A percentile compares a stretch with the other conserved stretches of the same genome.
Evolutionary conservation across 1,284 basidiomycete species (phyloP).

Genomic region (Tremellales sp.): DNA sequence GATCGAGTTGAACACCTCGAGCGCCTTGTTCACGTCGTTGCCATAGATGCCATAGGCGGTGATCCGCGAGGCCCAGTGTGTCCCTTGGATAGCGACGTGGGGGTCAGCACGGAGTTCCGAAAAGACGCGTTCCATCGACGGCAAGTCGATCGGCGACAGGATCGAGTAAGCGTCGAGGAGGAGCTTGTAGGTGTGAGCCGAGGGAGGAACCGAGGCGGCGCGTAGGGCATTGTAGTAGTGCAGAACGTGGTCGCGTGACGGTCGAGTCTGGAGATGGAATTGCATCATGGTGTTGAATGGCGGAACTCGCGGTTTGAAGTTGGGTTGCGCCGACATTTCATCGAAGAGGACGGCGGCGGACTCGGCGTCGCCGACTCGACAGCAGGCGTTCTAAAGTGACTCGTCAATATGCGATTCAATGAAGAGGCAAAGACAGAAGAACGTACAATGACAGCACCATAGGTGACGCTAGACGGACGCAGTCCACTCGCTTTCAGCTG

Average conservation of each 20-base stretch:
- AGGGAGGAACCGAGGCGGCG: conserved; percentile 63
- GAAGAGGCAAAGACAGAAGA: neutral
- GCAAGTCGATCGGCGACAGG: conserved; percentile 77
- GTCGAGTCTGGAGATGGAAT: conserved; percentile 84
- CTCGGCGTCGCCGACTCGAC: conserved; percentile 81
- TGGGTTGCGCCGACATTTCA: conserved; percentile 72
- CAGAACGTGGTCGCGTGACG: conserved; percentile 72
- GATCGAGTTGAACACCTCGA: conserved; percentile 76
- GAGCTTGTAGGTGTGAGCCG: conserved; percentile 91
- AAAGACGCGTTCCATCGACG: conserved; percentile 72
- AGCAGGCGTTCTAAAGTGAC: conserved; percentile 62
- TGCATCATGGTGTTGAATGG: conserved; percentile 96
- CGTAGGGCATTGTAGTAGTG: conserved; percentile 72
- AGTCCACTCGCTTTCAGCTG: conserved; percentile 63
- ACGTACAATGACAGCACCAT: conserved; percentile 83
- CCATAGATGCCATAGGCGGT: conserved; percentile 80
- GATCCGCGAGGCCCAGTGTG: conserved; percentile 89
- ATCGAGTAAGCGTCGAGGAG: conserved; percentile 86
- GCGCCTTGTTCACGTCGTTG: conserved; percentile 72
- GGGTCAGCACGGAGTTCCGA: conserved; percentile 56
- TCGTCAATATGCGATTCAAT: neutral
- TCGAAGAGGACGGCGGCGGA: conserved; percentile 78
- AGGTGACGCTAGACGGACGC: conserved; percentile 80
- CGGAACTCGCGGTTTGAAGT: conserved; percentile 84
- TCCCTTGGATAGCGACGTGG: conserved; percentile 65